Evolutionary conservation across 2,329 filamentous ascomycete genomes (phyloP), one percentile per base, ranked within the genome.

Genomic region (Hysterium pulicare): DNA sequence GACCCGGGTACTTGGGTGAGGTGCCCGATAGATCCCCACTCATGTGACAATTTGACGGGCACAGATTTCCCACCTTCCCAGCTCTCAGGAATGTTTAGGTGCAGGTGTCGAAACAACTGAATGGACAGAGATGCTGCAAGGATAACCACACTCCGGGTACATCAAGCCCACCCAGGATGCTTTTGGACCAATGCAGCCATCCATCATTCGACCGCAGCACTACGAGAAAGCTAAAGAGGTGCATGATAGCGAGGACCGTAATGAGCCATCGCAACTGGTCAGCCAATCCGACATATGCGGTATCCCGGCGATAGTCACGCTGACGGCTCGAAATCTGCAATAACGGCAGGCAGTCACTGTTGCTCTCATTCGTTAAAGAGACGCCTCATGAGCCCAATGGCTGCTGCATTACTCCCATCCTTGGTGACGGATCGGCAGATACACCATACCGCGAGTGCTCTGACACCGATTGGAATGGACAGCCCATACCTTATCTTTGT

Each of bases 41-140:
- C 52, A 60, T 54, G 54, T 59, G 57, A 60, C 42, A 21, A 46
- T n/a, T n/a, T n/a, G n/a, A n/a, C 19, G 42, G 42, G 42, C 41
- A 21, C 46, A 35, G 43, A 49, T 49, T 45, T 56, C 53, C 49
- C 44, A 49, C 46, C 44, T 41, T 49, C 42, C 47, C 48, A 45
- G 45, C 21, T 23, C 39, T 31, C 37, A 49, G 47, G 49, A 37
- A 53, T n/a, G 20, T 37, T 46, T 44, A 49, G 40, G 38, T 40
- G 49, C 44, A 51, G 46, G 54, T 41, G 49, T 47, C 47, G 49
- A 15, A 40, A 44, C 49, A 44, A 37, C 42, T 45, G 49, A 40
- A 49, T 33, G 42, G 26, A 36, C 42, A 37, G 41, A 42, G 42
- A 48, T 51, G 44, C 47, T 35, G 49, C 49, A 42, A 49, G 42